Base-by-base conservation (phyloP, 176 grass and related monocot species). In the Aegilops tauschii region DNA sequence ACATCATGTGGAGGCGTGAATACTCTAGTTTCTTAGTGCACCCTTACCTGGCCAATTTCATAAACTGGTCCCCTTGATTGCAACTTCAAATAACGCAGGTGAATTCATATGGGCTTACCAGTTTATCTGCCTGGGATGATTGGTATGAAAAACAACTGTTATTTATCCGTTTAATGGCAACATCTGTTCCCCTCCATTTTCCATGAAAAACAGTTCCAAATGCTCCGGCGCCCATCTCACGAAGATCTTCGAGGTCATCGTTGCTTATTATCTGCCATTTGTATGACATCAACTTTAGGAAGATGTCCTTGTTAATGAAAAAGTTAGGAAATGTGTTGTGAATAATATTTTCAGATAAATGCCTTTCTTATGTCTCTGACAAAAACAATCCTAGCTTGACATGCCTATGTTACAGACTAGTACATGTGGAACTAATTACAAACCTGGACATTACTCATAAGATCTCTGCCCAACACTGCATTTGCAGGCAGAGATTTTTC, bases 161-260 rank as follows among this genome's bases (percentile, higher is more conserved):
- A 30, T 98, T 94, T 88, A 98, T 96, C 78, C 93, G 77, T 83
- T 98, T 98, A 63, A 98, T 96, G 75, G 96, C 96, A 44, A 98
- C 93, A 91, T 98, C 90, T 62, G 82, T 96, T 58, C 96, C 96
- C 84, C 88, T 98, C 96, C 96, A 98, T 88, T 78, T 96, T 36
- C 96, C 96, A 85, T 98, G 93, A 78, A 94, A 96, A 56, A 98
- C 96, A 25, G 90, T 96, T 87, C 96, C 96, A 72, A 94, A 98
- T 86, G 96, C 85, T 61, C 96, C 96, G 40, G 96, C 79, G 44
- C 96, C 93, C 62, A 98, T 82, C 89, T 95, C 96, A 68, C 84
- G 70, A 58, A 96, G 86, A 87, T 98, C 96, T 87, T 98, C 96
- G 16, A 98, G 96, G 88, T 98, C 93, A 36, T 92, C 86, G 31